phyloP scores from a whole-genome alignment of 495 filamentous ascomycete genomes.

The Achaetomiella virescens region DNA sequence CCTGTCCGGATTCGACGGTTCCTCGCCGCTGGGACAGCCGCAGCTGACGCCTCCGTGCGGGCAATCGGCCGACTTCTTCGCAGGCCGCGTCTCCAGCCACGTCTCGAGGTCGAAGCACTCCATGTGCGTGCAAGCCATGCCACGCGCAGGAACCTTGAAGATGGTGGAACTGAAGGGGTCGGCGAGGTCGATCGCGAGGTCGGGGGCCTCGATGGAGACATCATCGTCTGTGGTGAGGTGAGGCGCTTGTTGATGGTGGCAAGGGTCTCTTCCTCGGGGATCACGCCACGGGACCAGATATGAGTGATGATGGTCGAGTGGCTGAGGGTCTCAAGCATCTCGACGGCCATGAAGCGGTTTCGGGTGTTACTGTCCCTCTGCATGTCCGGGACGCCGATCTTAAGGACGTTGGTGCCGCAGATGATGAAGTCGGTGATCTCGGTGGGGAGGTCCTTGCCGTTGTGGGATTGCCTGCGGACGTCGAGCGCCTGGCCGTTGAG shows the following conservation, averaged over 20 bases:
- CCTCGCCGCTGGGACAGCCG: conserved; percentile 25
- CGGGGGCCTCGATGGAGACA: conserved; percentile 57
- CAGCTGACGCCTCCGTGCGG: conserved; percentile 18
- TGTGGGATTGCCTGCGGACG: conserved; percentile 56
- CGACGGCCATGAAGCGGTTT: conserved; percentile 54
- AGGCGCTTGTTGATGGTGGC: conserved; percentile 48
- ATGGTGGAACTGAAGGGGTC: conserved; percentile 69
- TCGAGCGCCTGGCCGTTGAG: conserved; percentile 58
- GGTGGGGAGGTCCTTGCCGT: conserved; percentile 67
- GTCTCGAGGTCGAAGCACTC: conserved; percentile 88
- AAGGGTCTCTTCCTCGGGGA: conserved; percentile 34
- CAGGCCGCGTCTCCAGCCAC: conserved; percentile 59
- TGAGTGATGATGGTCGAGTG: conserved; percentile 44
- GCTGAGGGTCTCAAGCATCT: conserved; percentile 50
- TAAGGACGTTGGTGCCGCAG: conserved; percentile 53
- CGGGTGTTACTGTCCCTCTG: conserved; percentile 31
- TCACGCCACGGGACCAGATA: conserved; percentile 31
- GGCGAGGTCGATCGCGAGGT: conserved; percentile 63
- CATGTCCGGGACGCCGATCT: conserved; percentile 44
- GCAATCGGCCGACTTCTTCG: conserved; percentile 37
- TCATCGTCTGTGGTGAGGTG: conserved; percentile 47
- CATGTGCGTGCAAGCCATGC: conserved; percentile 53
- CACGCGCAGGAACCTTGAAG: conserved; percentile 65
- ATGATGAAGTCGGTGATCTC: conserved; percentile 58
- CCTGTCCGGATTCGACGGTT: conserved; percentile 58